Base-by-base conservation (phyloP, 176 grass and related monocot species). In the Aegilops tauschii region DNA sequence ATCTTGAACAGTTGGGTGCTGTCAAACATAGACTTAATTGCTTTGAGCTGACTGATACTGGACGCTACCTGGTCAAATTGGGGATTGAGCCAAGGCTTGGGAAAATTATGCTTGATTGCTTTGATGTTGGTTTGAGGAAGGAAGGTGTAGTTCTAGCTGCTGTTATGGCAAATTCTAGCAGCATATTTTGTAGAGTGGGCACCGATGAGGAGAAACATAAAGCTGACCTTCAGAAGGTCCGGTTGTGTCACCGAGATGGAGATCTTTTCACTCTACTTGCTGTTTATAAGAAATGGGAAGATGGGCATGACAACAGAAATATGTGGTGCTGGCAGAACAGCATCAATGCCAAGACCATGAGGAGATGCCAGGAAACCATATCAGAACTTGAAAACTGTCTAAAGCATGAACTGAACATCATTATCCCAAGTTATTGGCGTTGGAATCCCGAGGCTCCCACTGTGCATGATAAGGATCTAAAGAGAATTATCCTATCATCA, bases 201-300 rank as follows among this genome's bases (percentile, higher is more conserved):
- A 91, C 82, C n/a, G 83, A 88, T 30, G 88, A 98, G 87, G 90
- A 85, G 59, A 98, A 98, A 86, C 90, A 88, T 83, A 98, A 88
- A 93, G 90, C 96, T 12, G 96, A 96, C 80, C 84, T 92, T 71
- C 92, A 91, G 61, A 94, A 88, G 82, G 88, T 98, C 59, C 93
- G 92, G 18, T 89, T 98, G 68, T 98, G 96, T 67, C 96, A 98
- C 58, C 84, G 58, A 61, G 88, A 95, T 79, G 96, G 93, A 79
- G 96, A 98, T 77, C 92, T 98, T 74, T 98, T 98, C 83, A 95
- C 96, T 77, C 86, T 95, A 44, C 93, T 98, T 69, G 89, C 93
- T 78, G 96, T 98, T 78, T 98, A 98, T 79, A 98, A 95, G 79
- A 91, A 92, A 82, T 98, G 96, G 96, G 96, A 98, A 83, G 88